Conservation (phyloP, 768 basidiomycete genomes). For the Lactarius sp. region DNA sequence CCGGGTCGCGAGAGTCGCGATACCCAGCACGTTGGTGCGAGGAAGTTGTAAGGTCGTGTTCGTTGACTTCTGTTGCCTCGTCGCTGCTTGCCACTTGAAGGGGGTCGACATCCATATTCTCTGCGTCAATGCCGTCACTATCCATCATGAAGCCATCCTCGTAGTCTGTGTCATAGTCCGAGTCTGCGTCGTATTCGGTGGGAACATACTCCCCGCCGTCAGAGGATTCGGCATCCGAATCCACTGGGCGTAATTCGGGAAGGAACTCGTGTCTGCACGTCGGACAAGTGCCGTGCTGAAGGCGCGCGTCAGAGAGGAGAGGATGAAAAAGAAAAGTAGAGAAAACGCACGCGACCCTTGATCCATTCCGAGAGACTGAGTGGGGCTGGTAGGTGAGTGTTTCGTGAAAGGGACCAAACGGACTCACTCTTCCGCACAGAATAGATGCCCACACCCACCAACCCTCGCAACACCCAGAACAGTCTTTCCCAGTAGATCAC, state of each 20-base stretch:
- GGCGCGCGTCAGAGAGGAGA: slow-evolving; percentile 1
- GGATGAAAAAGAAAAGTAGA: not conserved
- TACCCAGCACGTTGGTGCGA: not conserved
- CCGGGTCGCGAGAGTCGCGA: slow-evolving; percentile 16
- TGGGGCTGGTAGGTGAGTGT: not conserved
- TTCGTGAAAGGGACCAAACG: slow-evolving; percentile 1
- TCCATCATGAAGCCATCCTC: slow-evolving; percentile 27
- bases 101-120: slow-evolving; percentile 26
- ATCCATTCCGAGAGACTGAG: slow-evolving; percentile 65
- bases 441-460: slow-evolving; percentile 56
- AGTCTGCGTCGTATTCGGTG: slow-evolving; percentile 44
- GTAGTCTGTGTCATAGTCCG: slow-evolving; percentile 30
- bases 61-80: slow-evolving; percentile 41
- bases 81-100: slow-evolving; percentile 8
- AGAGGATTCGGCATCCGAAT: slow-evolving; percentile 59
- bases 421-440: slow-evolving; percentile 61
- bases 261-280: slow-evolving; percentile 59
- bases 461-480: slow-evolving; percentile 52
- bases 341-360: slow-evolving; percentile 42
- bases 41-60: slow-evolving; percentile 29
- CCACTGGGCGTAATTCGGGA: slow-evolving; percentile 45
- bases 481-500: slow-evolving; percentile 24
- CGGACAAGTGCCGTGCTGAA: slow-evolving; percentile 67
- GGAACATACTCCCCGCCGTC: slow-evolving; percentile 67
- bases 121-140: slow-evolving; percentile 26